Base-by-base conservation (phyloP, 1,139 yeast species). In the Debaryomycetaceae sp. region DNA sequence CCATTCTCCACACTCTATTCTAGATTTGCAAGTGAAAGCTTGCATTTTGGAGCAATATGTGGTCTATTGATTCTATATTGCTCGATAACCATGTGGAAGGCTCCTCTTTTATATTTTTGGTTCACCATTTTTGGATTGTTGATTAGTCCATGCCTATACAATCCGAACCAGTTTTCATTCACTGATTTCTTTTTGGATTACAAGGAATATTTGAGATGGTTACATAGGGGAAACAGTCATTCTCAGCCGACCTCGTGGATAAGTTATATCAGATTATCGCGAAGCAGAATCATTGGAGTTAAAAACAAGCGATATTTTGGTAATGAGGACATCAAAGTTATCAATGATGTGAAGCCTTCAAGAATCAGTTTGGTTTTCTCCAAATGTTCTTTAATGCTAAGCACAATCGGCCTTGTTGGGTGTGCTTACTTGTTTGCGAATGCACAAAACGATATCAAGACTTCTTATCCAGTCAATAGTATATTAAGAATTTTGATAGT, bases 101-200 rank as follows among this genome's bases (percentile, higher is more conserved):
- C 83, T 0, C 78, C 95, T 0, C 65, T 88, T 23, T 59, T 87
- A 31, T 89, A 96, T 96, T 88, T 89, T 63, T 87, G 91, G 85
- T 72, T 87, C 6, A 85, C 95, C 0, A 76, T 85, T 9, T 63
- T 82, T 6, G 83, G 96, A 0, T 65, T 89, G 59, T 80, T 90
- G 48, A 65, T 87, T 39, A 85, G 95, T 0, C 97, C 97, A 2
- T 82, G 85, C 48, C 60, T 89, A 5, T 89, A 86, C 68, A 89
- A 89, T 55, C 96, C 97, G 0, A 95, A 89, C 59, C 96, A 89
- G 57, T 89, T 87, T 60, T 74, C 83, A 1, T 75, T 81, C 62
- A 64, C 66, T 5, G 89, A 85, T 46, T 89, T 85, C 56, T 82
- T 87, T 51, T 58, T 85, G 20, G 97, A 89, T 58, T 89, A 89